Base-by-base conservation (phyloP, 306 rosid species). In the Vicia faba region DNA sequence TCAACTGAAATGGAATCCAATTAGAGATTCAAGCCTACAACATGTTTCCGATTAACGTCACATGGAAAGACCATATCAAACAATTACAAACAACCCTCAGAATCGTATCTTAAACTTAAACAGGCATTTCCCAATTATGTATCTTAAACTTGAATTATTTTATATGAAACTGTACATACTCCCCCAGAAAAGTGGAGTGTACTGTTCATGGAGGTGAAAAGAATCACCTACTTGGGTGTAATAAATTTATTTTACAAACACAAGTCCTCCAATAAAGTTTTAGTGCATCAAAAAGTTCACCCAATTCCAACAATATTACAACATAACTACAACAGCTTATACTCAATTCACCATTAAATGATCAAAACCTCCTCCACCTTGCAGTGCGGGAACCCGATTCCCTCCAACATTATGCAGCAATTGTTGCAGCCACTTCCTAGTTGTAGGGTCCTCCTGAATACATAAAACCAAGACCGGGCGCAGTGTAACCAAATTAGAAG, bases 341-440 rank as follows among this genome's bases (percentile, higher is more conserved):
- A 61, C 78, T 76, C 69, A 80, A 66, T 67, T 73, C 75, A 82
- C 83, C 86, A 92, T 87, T 86, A 89, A 83, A 77, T 89, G 96
- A 23, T 89, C 96, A 69, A 89, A 92, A 45, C 92, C 95, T 51
- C 81, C 92, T 16, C 98, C 96, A 40, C 83, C 89, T 77, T 84
- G 96, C n/a, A 87, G 82, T n/a, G 82, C 72, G 4, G 92, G 84
- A 77, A 84, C 92, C 50, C 98, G 82, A 71, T 45, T 80, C 75
- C 40, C 84, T 38, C 89, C 86, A 35, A 92, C 96, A 50, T 87
- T 92, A 72, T 67, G 85, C 77, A 92, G 86, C 88, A 92, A 68
- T 45, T 89, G 96, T 66, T 86, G 92, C 55, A 92, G 85, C 98
- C 98, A 92, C 76, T 95, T 84, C 82, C 86, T 84, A 26, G 96